Evolutionary conservation across 1,139 yeast species (phyloP).

Genomic region (Nakaseomyces uthaithaninus): DNA sequence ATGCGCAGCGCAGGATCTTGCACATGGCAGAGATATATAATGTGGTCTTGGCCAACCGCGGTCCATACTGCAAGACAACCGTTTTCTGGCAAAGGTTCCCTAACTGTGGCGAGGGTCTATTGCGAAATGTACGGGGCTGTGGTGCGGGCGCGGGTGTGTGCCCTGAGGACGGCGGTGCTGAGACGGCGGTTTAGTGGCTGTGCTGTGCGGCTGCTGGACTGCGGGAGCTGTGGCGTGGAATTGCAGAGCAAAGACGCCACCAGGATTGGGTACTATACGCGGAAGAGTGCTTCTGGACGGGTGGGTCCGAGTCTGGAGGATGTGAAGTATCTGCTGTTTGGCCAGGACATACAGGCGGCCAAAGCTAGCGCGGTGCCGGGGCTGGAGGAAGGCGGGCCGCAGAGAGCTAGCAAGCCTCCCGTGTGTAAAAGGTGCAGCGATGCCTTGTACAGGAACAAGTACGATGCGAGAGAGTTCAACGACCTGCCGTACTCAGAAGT

Average conservation of each 20-base stretch:
- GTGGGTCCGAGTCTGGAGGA: constrained; percentile 18
- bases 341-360: constrained; percentile 25
- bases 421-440: constrained; percentile 51
- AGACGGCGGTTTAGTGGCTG: neutral
- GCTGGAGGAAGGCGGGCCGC: no score
- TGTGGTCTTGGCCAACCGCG: no score
- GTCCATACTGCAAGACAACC: no score
- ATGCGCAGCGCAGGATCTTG: no score
- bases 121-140: no score
- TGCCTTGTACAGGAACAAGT: constrained; percentile 40
- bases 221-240: constrained; percentile 45
- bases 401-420: constrained; percentile 11
- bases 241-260: constrained; percentile 38
- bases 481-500: constrained; percentile 35
- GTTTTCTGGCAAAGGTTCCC: no score
- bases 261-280: constrained; percentile 39
- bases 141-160: no score
- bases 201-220: constrained; percentile 15
- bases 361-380: constrained; percentile 15
- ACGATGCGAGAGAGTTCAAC: constrained; percentile 34
- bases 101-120: no score
- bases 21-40: no score
- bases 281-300: constrained; percentile 14
- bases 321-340: constrained; percentile 26
- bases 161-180: constrained; percentile 2